Evolutionary conservation across 2,329 filamentous ascomycete species (phyloP), one percentile per base, ranked within the genome.

Genomic region (Fusarium camptoceras): DNA sequence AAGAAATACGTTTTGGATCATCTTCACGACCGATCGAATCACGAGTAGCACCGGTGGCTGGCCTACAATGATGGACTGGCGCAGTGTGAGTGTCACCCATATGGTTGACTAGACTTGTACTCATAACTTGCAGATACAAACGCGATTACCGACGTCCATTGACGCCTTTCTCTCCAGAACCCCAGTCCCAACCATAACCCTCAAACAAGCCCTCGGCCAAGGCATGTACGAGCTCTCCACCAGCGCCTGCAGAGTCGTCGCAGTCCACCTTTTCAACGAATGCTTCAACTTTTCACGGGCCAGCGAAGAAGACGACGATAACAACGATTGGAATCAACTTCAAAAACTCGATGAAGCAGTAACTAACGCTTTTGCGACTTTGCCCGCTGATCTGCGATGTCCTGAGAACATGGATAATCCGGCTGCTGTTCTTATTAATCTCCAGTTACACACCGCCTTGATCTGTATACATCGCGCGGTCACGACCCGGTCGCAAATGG

Each of bases 21-120:
- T 89, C 2, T 97, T 94, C 71, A 91, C 89, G 70, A 85, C 91
- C 41, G 94, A 97, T 76, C 87, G 92, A 42, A 94, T 94, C 79
- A 90, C 92, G 5, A 94, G 91, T 73, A 91, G 94, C 43, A 93
- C 92, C n/a, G 95, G 93, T 8, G 93, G 93, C 1, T 97, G 94
- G 94, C 93, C 94, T 0, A 90, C 93, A 81, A 83, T 88, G 24
- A 89, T 97, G 48, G 91, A 96, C 66, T 87, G 54, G 61, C 66
- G 65, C 9, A 71, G 60, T 2, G 69, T 71, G 24, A 46, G 69
- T 30, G 6, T 6, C 2, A 2, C 1, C 8, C n/a, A n/a, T n/a
- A n/a, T n/a, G n/a, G n/a, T n/a, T 2, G 0, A 15, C 8, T 8
- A 14, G 4, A 14, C 8, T 14, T 6, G 6, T 0, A 12, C 5